Conservation (phyloP, 2,329 filamentous ascomycete species). For the Phaeosphaeriaceae sp. region DNA sequence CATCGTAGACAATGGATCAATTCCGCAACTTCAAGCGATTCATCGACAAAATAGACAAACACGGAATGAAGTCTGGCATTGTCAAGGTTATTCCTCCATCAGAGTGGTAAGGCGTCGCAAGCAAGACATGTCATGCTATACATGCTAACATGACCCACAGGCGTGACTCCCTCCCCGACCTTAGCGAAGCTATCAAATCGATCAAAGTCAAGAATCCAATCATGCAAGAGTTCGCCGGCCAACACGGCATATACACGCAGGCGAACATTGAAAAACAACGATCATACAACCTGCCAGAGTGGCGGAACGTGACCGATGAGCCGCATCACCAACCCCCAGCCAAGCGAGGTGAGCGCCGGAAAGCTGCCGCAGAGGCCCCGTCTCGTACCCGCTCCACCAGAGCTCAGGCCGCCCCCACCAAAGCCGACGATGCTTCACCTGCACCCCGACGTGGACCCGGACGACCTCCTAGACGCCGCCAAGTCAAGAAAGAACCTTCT, state of each 20-base stretch:
- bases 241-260: constrained; percentile 93
- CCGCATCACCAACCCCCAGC: constrained; percentile 96
- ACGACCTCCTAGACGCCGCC: constrained; percentile 50
- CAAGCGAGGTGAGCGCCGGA: constrained; percentile 80
- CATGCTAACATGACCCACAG: constrained; percentile 46
- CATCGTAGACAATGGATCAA: constrained; percentile 78
- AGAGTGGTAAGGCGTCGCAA: constrained; percentile 75
- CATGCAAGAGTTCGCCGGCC: constrained; percentile 96
- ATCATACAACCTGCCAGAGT: constrained; percentile 95
- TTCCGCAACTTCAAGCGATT: constrained; percentile 94
- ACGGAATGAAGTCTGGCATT: constrained; percentile 97
- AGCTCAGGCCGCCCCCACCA: constrained; percentile 37
- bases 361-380: constrained; percentile 47
- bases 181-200: constrained; percentile 87
- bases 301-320: constrained; percentile 91
- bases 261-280: constrained; percentile 96
- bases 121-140: constrained; percentile 2
- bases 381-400: constrained; percentile 43
- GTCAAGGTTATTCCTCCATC: constrained; percentile 92
- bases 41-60: constrained; percentile 87
- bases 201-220: constrained; percentile 96
- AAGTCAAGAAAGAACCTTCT: constrained; percentile 28
- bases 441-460: constrained; percentile 58
- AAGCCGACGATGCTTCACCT: constrained; percentile 43
- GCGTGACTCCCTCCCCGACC: constrained; percentile 73